Base-by-base conservation (phyloP, 371 early-diverging fungal genomes). In the Batkoa obscura region DNA sequence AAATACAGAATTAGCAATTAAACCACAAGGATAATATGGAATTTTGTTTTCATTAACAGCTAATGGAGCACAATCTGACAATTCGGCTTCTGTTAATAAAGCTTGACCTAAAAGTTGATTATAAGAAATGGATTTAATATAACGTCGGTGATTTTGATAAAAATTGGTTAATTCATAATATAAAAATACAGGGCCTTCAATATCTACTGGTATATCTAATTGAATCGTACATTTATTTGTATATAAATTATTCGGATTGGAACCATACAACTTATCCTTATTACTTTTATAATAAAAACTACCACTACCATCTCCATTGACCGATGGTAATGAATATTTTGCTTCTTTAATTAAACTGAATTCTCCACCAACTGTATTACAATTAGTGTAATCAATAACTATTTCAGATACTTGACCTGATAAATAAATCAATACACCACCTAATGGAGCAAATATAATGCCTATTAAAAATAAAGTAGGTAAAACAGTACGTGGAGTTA, bases 61-160 rank as follows among this genome's bases (percentile, higher is more conserved):
- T 33, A 54, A 8, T 13, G 59, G 59, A 33, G 63, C 60, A 3
- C 62, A 38, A 36, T 63, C 61, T 59, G 17, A 60, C 56, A 5
- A 59, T 55, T 57, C 38, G 0, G 67, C 65, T 1, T 60, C 59
- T 0, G 66, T 42, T 10, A 73, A 59, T n/a, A n/a, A n/a, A 9
- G 60, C 60, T n/a, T 66, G 66, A 30, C 97, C 98, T 36, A 71
- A 66, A 1, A 97, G 71, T 70, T 98, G 99, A 34, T 73, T 67
- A 49, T 79, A 65, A 64, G 87, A 85, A 62, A 81, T 82, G 62
- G 84, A 88, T 66, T 90, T 94, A 37, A 94, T 88, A 63, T 98
- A 98, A 55, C 82, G 80, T 37, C 98, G 80, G 61, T 98, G 90
- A 69, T 96, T 98, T 66, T 99, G 99, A 66, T 91, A 98, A 68